Evolutionary conservation across 306 rosid genomes (phyloP).

Genomic region (Trifolium pratense): DNA sequence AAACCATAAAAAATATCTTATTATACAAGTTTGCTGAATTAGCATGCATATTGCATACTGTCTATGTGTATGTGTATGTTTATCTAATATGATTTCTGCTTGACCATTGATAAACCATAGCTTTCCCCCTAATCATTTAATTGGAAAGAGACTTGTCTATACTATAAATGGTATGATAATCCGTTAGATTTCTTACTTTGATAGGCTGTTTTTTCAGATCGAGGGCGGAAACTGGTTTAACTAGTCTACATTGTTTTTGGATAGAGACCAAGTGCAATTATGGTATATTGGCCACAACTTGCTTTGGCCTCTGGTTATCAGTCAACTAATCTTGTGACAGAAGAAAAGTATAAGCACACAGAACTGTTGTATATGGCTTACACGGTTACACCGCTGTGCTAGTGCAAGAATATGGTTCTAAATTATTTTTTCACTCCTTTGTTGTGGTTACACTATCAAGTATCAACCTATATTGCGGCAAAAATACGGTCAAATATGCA

Average conservation of each 20-base stretch:
- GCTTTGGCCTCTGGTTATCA: background rate
- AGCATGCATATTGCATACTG: background rate
- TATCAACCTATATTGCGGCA: background rate
- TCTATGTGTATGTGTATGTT: background rate
- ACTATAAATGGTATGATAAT: too few species aligned
- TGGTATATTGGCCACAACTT: background rate
- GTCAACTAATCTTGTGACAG: background rate
- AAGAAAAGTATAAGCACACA: too few species aligned
- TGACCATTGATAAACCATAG: background rate
- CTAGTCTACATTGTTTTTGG: too few species aligned
- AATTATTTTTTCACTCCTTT: background rate
- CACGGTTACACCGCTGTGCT: too few species aligned
- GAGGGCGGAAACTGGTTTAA: too few species aligned
- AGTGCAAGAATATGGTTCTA: too few species aligned
- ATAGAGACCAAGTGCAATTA: background rate
- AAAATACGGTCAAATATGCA: too few species aligned
- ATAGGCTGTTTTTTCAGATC: too few species aligned
- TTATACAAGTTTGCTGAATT: constrained; percentile 6
- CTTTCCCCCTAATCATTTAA: background rate
- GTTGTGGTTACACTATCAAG: background rate
- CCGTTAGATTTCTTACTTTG: too few species aligned
- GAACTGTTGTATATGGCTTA: too few species aligned
- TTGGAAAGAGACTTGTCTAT: background rate
- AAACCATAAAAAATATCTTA: too few species aligned
- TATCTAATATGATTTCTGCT: background rate